Conservation (phyloP, 2,329 filamentous ascomycete species). For the Xylariaceae sp. region DNA sequence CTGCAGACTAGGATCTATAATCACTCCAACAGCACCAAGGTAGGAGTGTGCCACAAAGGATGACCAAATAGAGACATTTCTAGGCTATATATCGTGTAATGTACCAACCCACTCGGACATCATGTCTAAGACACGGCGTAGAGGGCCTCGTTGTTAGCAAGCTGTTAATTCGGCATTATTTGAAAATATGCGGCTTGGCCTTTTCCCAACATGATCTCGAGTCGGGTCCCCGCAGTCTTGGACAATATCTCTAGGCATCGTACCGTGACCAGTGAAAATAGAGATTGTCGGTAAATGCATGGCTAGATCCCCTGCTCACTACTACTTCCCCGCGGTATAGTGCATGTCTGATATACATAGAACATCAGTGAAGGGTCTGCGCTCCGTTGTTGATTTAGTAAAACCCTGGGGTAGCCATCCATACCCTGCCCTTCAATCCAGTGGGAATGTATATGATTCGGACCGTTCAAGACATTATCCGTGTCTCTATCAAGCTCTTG, state of each 20-base stretch:
- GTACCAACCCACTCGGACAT: background rate
- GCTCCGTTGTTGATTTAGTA: too few species aligned
- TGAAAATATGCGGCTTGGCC: too few species aligned
- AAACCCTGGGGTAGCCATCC: too few species aligned
- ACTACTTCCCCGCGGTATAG: slow-evolving; percentile 17
- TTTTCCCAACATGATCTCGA: background rate
- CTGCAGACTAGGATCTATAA: background rate
- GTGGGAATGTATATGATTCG: background rate
- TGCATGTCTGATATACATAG: too few species aligned
- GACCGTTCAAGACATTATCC: slow-evolving; percentile 15
- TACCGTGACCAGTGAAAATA: background rate
- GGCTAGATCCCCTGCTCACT: slow-evolving; percentile 3
- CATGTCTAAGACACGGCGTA: background rate
- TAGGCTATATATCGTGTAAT: background rate
- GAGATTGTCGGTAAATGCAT: too few species aligned
- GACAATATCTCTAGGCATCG: too few species aligned
- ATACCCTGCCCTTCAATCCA: slow-evolving; percentile 1
- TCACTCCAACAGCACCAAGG: slow-evolving; percentile 7
- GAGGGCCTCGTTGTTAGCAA: too few species aligned
- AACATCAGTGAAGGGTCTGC: too few species aligned
- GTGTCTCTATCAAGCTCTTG: too few species aligned
- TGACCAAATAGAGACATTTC: background rate
- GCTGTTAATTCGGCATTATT: too few species aligned
- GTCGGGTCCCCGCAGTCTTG: too few species aligned
- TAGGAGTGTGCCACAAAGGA: background rate